Evolutionary conservation across 2,329 filamentous ascomycete species (phyloP), one percentile per base, ranked within the genome.

Genomic region (Fusarium transvaalense): DNA sequence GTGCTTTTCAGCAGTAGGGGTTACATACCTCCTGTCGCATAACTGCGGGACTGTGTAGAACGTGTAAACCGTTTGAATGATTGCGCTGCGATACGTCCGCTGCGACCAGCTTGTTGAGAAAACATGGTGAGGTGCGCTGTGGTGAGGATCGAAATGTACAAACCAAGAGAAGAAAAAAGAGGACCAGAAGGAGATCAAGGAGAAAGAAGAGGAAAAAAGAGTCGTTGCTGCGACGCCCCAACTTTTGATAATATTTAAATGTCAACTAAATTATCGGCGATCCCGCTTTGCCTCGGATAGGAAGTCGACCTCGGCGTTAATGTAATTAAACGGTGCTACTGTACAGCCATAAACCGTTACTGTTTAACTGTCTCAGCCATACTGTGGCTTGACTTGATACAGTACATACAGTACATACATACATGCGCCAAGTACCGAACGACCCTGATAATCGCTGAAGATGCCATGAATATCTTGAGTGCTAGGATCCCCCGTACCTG

Each of bases 11-110:
- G 25, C 21, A 14, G 32, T 31, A 46, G n/a, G 32, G 31, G 38
- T 45, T 27, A 71, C 73, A 69, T 51, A 76, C 75, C 72, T 59
- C 71, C 71, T 38, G 73, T 56, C 27, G 70, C 69, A 64, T 78
- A 77, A 56, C 68, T 57, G 53, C 75, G 76, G 56, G 58, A 60
- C 47, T 70, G 71, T 17, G 46, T 56, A 25, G 47, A 21, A n/a
- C 55, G 64, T 59, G 54, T 56, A 52, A 72, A 57, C 34, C 68
- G 68, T 58, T 66, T 59, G n/a, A 63, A 65, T 10, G 63, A 56
- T 58, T 75, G 75, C 58, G 69, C 68, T 21, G 74, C 51, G 37
- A 71, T 69, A 31, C 73, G 74, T 48, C 68, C 68, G 29, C 59
- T 65, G 48, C 68, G 76, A 60, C 68, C 61, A 57, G 75, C 50